Base-by-base conservation (phyloP, 768 basidiomycete species). In the Xerocomus spinulosus region DNA sequence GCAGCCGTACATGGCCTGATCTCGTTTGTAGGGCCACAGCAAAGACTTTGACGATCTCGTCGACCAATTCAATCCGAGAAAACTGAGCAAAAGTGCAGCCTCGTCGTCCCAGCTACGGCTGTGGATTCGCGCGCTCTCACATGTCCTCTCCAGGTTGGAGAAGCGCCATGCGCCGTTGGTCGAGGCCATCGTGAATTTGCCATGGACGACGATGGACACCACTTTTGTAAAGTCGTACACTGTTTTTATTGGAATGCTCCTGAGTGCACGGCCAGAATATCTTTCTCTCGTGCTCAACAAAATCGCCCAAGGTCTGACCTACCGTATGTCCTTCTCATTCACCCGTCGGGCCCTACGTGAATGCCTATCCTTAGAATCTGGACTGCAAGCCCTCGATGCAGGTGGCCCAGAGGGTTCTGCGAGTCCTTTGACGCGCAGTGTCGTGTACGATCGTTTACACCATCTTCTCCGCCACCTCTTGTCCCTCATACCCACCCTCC, bases 141-240 rank as follows among this genome's bases (percentile, higher is more conserved):
- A 97, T 60, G 89, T 92, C 50, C 91, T 97, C 46, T 94, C 92
- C 21, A 80, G 90, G 34, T 74, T 99, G 26, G 93, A 92, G 56
- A 82, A 82, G 41, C 74, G 78, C 9, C 94, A 98, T 62, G 72
- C 82, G 14, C 63, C 81, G 0, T 80, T 99, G 25, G 85, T 97
- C 30, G 82, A 93, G 52, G 91, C 93, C 13, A 80, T 98, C 49
- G 75, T 97, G 35, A 77, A 76, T 52, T 76, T 97, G 60, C 91
- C 92, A 12, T 99, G 96, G 96, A 85, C 88, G 14, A 88, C 83
- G n/a, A 81, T 92, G 68, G 93, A 95, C 60, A 79, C 79, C 26
- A 70, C 73, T 28, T 88, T 95, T 54, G 92, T 94, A 44, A 87
- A 85, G 67, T 83, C 85, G 5, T 97, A 95, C 69, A 86, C 85